Evolutionary conservation across 2,329 filamentous ascomycete species (phyloP).

Genomic region (Fusarium fracticaudum): DNA sequence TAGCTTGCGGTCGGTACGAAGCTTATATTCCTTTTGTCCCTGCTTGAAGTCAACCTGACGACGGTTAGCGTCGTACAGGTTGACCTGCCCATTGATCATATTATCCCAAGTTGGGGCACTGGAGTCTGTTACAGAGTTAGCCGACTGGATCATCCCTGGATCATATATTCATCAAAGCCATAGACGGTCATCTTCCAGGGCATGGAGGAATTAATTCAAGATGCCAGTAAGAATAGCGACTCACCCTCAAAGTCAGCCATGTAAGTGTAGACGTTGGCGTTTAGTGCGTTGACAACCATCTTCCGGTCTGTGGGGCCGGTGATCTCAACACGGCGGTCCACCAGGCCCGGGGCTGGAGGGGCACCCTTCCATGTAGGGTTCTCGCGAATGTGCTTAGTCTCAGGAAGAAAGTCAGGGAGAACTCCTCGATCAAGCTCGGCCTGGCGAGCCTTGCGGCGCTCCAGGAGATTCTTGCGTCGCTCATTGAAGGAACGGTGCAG

Average conservation of each 20-base stretch:
- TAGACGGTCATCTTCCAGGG: not conserved
- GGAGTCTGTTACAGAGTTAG: slow-evolving; percentile 70
- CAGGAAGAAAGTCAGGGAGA: slow-evolving; percentile 92
- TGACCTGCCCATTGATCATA: slow-evolving; percentile 98
- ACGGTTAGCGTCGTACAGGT: slow-evolving; percentile 95
- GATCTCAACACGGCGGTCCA: slow-evolving; percentile 95
- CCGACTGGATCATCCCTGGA: not conserved
- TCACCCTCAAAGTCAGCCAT: slow-evolving; percentile 99
- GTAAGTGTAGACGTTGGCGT: slow-evolving; percentile 96
- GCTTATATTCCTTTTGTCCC: slow-evolving; percentile 95
- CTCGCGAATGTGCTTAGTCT: slow-evolving; percentile 95
- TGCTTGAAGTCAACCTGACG: slow-evolving; percentile 96
- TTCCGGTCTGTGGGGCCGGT: slow-evolving; percentile 97
- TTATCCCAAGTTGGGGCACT: slow-evolving; percentile 98
- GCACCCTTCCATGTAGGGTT: slow-evolving; percentile 94
- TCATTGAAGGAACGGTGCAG: slow-evolving; percentile 94
- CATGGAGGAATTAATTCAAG: not conserved
- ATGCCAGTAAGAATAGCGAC: slow-evolving; percentile 36
- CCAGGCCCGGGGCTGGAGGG: slow-evolving; percentile 87
- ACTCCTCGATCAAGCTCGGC: slow-evolving; percentile 90
- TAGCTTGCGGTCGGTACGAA: slow-evolving; percentile 84
- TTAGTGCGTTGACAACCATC: slow-evolving; percentile 98
- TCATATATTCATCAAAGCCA: not conserved
- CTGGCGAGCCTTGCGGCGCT: slow-evolving; percentile 87
- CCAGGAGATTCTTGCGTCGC: slow-evolving; percentile 87